Conservation (phyloP, 805 yeast species). For the Metschnikowia aberdeeniae region DNA sequence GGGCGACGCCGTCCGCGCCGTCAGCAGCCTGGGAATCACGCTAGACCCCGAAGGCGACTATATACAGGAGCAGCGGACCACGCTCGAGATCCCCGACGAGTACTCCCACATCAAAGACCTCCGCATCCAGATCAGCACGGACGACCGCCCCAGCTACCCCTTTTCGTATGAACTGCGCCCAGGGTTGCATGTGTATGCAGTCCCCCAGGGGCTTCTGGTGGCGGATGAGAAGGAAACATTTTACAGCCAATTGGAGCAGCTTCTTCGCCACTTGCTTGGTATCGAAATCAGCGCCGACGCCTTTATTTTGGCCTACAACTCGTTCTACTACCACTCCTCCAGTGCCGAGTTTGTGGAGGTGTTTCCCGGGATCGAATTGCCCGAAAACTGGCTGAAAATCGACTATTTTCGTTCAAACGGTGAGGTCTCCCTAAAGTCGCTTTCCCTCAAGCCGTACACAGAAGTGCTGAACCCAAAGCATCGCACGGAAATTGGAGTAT, state of each 20-base stretch:
- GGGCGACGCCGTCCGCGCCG: slow-evolving; percentile 4
- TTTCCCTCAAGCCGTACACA: background rate
- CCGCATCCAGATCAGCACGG: slow-evolving; percentile 13
- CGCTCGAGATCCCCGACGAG: background rate
- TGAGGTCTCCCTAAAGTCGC: slow-evolving; percentile 5
- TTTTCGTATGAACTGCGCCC: slow-evolving; percentile 24
- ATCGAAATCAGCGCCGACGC: slow-evolving; percentile 13
- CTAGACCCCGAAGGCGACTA: slow-evolving; percentile 2
- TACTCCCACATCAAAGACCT: slow-evolving; percentile 9
- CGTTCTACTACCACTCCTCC: slow-evolving; percentile 25
- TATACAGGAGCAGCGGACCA: slow-evolving; percentile 12
- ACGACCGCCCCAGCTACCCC: slow-evolving; percentile 8
- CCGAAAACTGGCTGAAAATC: slow-evolving; percentile 8
- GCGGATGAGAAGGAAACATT: slow-evolving; percentile 17
- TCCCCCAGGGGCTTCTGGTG: slow-evolving; percentile 20
- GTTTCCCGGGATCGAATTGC: background rate
- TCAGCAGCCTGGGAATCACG: slow-evolving; percentile 7
- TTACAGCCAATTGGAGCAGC: slow-evolving; percentile 16
- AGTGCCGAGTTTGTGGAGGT: background rate
- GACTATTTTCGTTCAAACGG: slow-evolving; percentile 11
- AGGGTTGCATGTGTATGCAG: slow-evolving; percentile 31
- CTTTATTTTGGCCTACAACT: slow-evolving; percentile 28
- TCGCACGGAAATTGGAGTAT: slow-evolving; percentile 37
- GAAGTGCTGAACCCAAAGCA: background rate
- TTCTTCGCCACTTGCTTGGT: slow-evolving; percentile 18